These are phyloP conservation scores for Thermoascus crustaceus DNA, from an alignment of 2,329 filamentous ascomycete genomes.

Conservation along the genomic window DNA sequence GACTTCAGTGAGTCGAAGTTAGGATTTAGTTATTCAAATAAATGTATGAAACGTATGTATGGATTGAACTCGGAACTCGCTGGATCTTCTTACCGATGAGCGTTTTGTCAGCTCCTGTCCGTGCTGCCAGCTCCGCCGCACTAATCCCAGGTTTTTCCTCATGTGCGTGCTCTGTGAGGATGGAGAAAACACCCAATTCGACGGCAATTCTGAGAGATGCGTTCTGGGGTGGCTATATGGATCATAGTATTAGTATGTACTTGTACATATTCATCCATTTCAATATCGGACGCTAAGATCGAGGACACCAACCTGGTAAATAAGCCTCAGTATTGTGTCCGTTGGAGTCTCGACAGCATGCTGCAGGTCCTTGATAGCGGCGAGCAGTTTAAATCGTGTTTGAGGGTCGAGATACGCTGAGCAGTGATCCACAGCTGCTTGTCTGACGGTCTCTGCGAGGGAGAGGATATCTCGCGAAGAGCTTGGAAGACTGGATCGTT, in stretches of 20 bases:
- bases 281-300: too few species aligned
- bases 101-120: slow-evolving; percentile 20
- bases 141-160: slow-evolving; percentile 15
- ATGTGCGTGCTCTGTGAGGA: slow-evolving; percentile 14
- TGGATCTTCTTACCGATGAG: slow-evolving; percentile 27
- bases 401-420: slow-evolving; percentile 19
- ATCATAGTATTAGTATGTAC: neutral
- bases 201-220: slow-evolving; percentile 23
- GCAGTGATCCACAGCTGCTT: neutral
- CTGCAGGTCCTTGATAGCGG: slow-evolving; percentile 20
- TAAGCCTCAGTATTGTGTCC: slow-evolving; percentile 24
- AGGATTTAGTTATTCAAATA: slow-evolving; percentile 1
- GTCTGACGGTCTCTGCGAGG: neutral
- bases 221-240: slow-evolving; percentile 25
- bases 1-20: slow-evolving; percentile 12
- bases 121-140: slow-evolving; percentile 18
- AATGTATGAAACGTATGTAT: neutral
- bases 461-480: neutral
- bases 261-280: too few species aligned
- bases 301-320: slow-evolving; percentile 27
- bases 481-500: too few species aligned
- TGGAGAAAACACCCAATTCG: slow-evolving; percentile 21
- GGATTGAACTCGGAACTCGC: too few species aligned
- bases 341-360: slow-evolving; percentile 23
- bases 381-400: slow-evolving; percentile 24